phyloP scores from a whole-genome alignment of 257 asterid species.

The Fraxinus excelsior region DNA sequence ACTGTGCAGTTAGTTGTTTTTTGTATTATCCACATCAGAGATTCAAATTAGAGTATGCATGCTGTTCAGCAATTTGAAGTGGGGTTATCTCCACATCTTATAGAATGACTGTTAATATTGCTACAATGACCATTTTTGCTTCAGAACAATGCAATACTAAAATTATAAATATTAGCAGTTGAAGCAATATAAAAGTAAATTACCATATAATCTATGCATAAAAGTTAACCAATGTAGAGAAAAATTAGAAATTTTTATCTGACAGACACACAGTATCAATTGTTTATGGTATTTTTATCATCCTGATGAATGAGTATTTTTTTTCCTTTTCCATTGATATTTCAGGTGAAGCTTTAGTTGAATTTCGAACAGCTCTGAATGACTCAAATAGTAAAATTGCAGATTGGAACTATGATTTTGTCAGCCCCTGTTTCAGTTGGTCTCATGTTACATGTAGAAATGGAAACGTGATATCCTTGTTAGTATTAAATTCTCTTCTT shows the following conservation, averaged over 20 bases:
- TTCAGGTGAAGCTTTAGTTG: conserved; percentile 74
- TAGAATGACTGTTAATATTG: background rate
- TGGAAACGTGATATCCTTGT: conserved; percentile 75
- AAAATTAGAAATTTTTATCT: background rate
- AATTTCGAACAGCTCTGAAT: conserved; percentile 53
- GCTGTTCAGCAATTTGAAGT: background rate
- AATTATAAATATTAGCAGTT: background rate
- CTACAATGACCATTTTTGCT: background rate
- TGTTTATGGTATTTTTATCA: background rate
- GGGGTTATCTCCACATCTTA: background rate
- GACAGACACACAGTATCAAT: background rate
- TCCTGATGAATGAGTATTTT: background rate
- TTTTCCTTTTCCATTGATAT: conserved; percentile 11
- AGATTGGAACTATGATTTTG: conserved; percentile 67
- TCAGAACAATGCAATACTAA: background rate
- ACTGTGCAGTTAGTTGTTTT: background rate
- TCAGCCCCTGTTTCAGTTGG: conserved; percentile 93
- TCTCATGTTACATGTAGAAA: conserved; percentile 72
- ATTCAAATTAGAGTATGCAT: background rate
- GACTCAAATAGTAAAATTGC: conserved; percentile 55
- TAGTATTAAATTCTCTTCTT: conserved; percentile 34
- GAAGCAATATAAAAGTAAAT: background rate
- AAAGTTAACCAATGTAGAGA: background rate
- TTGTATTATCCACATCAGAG: background rate
- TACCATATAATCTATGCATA: background rate